phyloP scores from a whole-genome alignment of 106 monocot genomes.

The Dendrobium nobile region DNA sequence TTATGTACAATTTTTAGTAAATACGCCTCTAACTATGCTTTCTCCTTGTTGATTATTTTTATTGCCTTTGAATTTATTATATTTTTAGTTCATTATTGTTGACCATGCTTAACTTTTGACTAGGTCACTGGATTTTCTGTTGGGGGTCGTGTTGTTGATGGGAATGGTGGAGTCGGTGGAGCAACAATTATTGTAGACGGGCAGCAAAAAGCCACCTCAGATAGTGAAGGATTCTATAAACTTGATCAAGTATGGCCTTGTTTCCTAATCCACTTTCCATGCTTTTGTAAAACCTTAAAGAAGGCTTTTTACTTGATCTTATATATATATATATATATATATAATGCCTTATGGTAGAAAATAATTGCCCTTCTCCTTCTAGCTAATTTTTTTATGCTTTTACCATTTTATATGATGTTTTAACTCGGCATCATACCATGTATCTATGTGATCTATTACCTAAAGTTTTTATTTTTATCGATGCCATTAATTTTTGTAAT shows the following conservation, averaged over 20 bases:
- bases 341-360: too few species aligned
- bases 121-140: constrained; percentile 99
- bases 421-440: too few species aligned
- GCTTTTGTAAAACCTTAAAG: not conserved
- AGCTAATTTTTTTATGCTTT: too few species aligned
- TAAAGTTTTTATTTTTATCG: too few species aligned
- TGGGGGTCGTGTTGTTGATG: constrained; percentile 87
- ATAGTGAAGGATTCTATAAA: constrained; percentile 78
- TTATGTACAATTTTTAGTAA: not conserved
- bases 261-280: not conserved
- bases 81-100: not conserved
- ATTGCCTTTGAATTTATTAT: not conserved
- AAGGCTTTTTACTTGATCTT: not conserved
- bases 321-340: too few species aligned
- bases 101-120: not conserved
- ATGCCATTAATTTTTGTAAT: too few species aligned
- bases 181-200: constrained; percentile 77
- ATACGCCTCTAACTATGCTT: not conserved
- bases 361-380: too few species aligned
- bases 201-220: constrained; percentile 51
- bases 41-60: not conserved
- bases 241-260: constrained; percentile 74
- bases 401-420: too few species aligned
- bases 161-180: constrained; percentile 60
- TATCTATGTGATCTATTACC: too few species aligned